These are phyloP conservation scores for Nitzschia sp. DNA, from an alignment of 108 stramenopile genomes.

Conservation along the genomic window DNA sequence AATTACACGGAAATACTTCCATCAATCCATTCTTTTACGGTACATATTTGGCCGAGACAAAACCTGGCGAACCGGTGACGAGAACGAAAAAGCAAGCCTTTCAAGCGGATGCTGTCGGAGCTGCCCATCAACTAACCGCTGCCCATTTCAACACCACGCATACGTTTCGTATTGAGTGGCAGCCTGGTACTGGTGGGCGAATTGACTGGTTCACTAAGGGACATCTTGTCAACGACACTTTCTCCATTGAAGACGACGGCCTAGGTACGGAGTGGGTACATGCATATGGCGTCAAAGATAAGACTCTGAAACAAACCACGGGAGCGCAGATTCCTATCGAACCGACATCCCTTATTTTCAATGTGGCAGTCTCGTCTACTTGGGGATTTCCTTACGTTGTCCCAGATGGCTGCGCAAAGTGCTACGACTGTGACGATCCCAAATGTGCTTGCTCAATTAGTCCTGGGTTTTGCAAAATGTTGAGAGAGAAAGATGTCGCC, in stretches of 20 bases:
- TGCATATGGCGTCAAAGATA: constrained; percentile 66
- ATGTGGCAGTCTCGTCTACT: constrained; percentile 89
- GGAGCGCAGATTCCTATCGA: constrained; percentile 93
- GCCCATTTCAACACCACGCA: constrained; percentile 87
- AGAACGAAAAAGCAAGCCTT: constrained; percentile 85
- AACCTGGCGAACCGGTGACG: constrained; percentile 80
- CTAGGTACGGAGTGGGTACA: constrained; percentile 82
- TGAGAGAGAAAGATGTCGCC: constrained; percentile 71
- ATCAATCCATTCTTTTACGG: constrained; percentile 98
- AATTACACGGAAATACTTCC: constrained; percentile 76
- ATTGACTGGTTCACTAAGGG: constrained; percentile 90
- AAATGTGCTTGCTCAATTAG: constrained; percentile 85
- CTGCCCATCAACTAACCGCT: constrained; percentile 69
- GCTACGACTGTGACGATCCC: constrained; percentile 87
- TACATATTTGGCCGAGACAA: constrained; percentile 81
- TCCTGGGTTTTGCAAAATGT: constrained; percentile 87
- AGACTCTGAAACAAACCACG: constrained; percentile 58
- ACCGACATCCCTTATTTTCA: constrained; percentile 91
- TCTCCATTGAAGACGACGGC: constrained; percentile 70
- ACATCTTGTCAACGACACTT: constrained; percentile 56
- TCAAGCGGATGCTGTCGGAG: constrained; percentile 95
- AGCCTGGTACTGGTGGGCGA: constrained; percentile 85
- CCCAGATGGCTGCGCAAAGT: constrained; percentile 84
- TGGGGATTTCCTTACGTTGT: constrained; percentile 93
- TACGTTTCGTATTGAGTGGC: constrained; percentile 94